Percentiles rank a stretch among this genome's conserved stretches.
Evolutionary conservation across 257 asterid genomes (phyloP).

Genomic region (Solanum bulbocastanum): DNA sequence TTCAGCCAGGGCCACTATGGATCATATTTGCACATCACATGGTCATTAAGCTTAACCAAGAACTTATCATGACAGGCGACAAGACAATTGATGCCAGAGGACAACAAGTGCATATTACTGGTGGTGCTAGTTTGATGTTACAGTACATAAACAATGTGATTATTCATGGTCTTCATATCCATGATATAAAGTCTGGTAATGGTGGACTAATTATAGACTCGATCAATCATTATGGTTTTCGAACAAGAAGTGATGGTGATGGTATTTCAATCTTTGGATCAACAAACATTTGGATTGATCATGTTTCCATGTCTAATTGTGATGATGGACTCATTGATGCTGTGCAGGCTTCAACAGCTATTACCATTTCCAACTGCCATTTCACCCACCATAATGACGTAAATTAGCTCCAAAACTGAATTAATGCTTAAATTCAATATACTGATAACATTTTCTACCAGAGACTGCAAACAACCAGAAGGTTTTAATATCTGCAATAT

Average conservation of each 20-base stretch:
- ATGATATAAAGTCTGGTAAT: constrained; percentile 7
- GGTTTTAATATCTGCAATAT: neutral
- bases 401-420: neutral
- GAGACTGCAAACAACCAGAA: neutral
- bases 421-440: neutral
- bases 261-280: constrained; percentile 22
- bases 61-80: constrained; percentile 17
- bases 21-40: constrained; percentile 10
- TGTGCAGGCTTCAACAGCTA: constrained; percentile 15
- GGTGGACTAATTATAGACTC: constrained; percentile 25
- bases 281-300: constrained; percentile 26
- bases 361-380: constrained; percentile 26
- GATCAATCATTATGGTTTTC: constrained; percentile 8
- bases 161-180: constrained; percentile 11
- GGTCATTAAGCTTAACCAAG: constrained; percentile 18
- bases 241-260: constrained; percentile 24
- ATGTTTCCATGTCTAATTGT: constrained; percentile 22
- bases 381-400: constrained; percentile 27
- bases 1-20: constrained; percentile 21
- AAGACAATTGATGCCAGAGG: constrained; percentile 31
- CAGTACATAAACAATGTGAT: constrained; percentile 22
- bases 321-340: constrained; percentile 28
- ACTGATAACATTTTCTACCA: neutral
- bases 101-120: constrained; percentile 8
- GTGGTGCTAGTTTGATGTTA: constrained; percentile 18